Percentiles rank a stretch among this genome's conserved stretches.
Evolutionary conservation across 176 grass and related monocot species (phyloP).

Genomic region (Carex kokanica): DNA sequence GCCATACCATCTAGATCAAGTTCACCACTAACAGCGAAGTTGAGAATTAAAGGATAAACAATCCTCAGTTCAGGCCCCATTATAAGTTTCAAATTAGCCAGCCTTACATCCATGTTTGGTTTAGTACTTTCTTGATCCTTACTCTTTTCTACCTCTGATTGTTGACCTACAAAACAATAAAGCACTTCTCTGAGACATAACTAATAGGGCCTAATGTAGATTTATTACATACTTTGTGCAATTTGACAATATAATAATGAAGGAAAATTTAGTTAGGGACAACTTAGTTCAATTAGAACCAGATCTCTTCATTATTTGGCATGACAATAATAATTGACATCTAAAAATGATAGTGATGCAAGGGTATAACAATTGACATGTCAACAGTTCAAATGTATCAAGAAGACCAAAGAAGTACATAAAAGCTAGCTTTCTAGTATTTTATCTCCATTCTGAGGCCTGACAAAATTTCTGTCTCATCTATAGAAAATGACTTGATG

Average conservation of each 20-base stretch:
- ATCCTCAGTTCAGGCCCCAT: conserved; percentile 95
- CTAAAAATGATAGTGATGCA: not conserved
- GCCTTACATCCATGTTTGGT: conserved; percentile 58
- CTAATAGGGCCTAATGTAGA: not conserved
- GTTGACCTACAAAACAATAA: conserved; percentile 47
- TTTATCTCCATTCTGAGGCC: not conserved
- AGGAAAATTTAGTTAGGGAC: not conserved
- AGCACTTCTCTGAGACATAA: conserved; percentile 8
- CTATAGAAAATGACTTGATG: not conserved
- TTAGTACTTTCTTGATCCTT: conserved; percentile 62
- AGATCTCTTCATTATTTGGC: not conserved
- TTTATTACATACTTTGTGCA: not conserved
- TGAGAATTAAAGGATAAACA: conserved; percentile 95
- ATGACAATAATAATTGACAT: not conserved
- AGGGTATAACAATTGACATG: not conserved
- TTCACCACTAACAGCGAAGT: conserved; percentile 89
- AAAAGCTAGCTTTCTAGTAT: not conserved
- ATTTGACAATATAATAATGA: not conserved
- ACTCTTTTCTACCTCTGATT: conserved; percentile 58
- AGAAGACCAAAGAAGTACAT: not conserved
- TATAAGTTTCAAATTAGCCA: conserved; percentile 79
- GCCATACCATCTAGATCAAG: conserved; percentile 87
- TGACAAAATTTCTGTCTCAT: not conserved
- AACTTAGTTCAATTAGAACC: not conserved
- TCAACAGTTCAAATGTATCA: conserved; percentile 5